Evolutionary conservation across 208 protist species (phyloP).

Genomic region (Angomonas deanei): DNA sequence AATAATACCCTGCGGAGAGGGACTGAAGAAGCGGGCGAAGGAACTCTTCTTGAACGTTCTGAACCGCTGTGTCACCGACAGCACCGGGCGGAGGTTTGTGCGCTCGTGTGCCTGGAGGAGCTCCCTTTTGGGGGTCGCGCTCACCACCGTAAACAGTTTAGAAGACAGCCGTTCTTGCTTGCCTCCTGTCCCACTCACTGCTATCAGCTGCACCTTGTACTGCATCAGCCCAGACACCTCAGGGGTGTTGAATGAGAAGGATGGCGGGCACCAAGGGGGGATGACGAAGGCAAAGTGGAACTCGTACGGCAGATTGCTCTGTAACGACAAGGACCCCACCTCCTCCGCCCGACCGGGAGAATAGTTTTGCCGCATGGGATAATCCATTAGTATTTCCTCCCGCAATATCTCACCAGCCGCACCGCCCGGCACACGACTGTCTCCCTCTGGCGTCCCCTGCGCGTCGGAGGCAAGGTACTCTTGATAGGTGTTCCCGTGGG

Average conservation of each 20-base stretch:
- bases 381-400: background rate
- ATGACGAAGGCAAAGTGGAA: conserved; percentile 20
- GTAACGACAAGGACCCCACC: conserved; percentile 8
- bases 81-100: conserved; percentile 14
- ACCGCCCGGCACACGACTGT: background rate
- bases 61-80: conserved; percentile 14
- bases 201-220: conserved; percentile 14
- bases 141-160: conserved; percentile 12
- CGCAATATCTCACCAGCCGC: background rate
- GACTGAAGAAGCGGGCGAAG: conserved; percentile 3
- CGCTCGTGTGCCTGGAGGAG: conserved; percentile 30
- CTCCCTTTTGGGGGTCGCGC: conserved; percentile 14
- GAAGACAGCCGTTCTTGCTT: background rate
- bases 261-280: conserved; percentile 32
- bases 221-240: conserved; percentile 7
- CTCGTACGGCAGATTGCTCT: conserved; percentile 5
- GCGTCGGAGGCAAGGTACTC: background rate
- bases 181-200: background rate
- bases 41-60: conserved; percentile 15
- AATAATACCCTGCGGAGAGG: conserved; percentile 9
- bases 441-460: background rate
- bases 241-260: conserved; percentile 16
- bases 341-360: background rate
- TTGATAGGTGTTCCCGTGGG: background rate
- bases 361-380: background rate